A percentile compares a stretch with the other conserved stretches of the same genome.
These are phyloP conservation scores for Alternaria longipes DNA, from an alignment of 2,329 filamentous ascomycete genomes.

Conservation along the genomic window DNA sequence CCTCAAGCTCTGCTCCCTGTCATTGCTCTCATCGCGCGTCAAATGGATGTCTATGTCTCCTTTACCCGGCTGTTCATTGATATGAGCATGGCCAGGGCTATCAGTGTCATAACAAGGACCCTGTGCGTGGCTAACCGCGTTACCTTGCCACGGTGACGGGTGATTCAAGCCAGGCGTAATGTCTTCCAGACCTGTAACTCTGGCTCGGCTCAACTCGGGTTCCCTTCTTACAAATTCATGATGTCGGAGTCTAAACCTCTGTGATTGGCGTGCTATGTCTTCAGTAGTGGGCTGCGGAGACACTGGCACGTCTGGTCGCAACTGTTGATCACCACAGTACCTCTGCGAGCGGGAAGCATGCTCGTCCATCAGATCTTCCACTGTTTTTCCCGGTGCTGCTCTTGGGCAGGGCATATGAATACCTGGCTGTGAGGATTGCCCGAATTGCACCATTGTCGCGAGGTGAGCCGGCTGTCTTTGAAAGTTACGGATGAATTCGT, in stretches of 20 bases:
- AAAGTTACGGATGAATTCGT: neutral
- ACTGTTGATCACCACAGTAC: neutral
- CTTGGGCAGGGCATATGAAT: neutral
- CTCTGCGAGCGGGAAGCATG: neutral
- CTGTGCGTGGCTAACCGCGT: neutral
- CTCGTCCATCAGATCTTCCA: neutral
- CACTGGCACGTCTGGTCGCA: neutral
- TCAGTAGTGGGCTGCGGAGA: neutral
- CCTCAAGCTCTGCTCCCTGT: neutral
- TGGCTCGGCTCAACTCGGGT: neutral
- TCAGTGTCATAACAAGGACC: neutral
- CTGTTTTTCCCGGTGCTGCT: too few relatives aligned
- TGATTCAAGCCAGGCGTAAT: neutral
- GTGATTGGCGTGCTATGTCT: neutral
- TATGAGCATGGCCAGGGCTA: neutral
- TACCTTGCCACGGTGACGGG: too few relatives aligned
- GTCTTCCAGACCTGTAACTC: neutral
- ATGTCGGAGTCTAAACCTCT: neutral
- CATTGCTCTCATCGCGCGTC: neutral
- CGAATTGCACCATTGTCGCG: neutral
- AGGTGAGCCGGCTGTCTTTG: neutral
- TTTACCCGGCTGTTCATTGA: neutral
- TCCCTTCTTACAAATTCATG: too few relatives aligned
- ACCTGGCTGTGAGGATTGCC: neutral
- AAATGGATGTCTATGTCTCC: neutral